A percentile compares a stretch with the other conserved stretches of the same genome.
phyloP scores from a whole-genome alignment of 1,284 basidiomycete species.

The Cutaneotrichosporon mucoides region DNA sequence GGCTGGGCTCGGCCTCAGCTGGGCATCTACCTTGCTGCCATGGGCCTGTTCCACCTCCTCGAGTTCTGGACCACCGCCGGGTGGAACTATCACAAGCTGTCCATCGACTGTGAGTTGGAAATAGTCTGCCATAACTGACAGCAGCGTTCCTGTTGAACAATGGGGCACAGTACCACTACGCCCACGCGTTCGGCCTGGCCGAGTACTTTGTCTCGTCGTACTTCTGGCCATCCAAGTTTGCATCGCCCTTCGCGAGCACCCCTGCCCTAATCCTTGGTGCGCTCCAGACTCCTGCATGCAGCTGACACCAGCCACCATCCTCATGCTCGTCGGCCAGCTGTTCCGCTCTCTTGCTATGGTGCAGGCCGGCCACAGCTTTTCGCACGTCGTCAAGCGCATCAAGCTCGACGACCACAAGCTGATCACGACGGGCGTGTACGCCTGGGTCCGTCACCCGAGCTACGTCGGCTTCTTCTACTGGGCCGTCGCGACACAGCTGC shows the following conservation, averaged over 20 bases:
- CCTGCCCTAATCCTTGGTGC: conserved; percentile 47
- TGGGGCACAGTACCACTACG: conserved; percentile 76
- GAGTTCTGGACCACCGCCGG: conserved; percentile 95
- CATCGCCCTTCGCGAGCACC: conserved; percentile 14
- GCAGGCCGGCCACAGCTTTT: conserved; percentile 88
- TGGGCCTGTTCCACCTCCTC: conserved; percentile 84
- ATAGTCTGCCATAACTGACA: background rate
- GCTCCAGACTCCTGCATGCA: background rate
- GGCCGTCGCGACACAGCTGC: conserved; percentile 91
- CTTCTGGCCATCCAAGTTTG: conserved; percentile 52
- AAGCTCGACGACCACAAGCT: conserved; percentile 72
- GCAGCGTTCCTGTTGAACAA: conserved; percentile 93
- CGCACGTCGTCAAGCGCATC: conserved; percentile 68
- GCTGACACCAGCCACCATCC: conserved; percentile 21
- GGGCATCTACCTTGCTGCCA: conserved; percentile 73
- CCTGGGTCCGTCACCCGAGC: conserved; percentile 89
- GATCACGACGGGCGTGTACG: conserved; percentile 79
- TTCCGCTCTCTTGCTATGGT: conserved; percentile 91
- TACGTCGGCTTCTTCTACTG: conserved; percentile 98
- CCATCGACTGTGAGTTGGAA: conserved; percentile 72
- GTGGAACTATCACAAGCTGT: conserved; percentile 90
- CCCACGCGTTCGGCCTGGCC: conserved; percentile 69
- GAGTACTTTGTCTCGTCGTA: conserved; percentile 76
- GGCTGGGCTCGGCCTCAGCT: conserved; percentile 69
- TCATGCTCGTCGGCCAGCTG: conserved; percentile 68